Evolutionary conservation across 78 protist genomes (phyloP), one percentile per base, ranked within the genome.

Genomic region (Dictyostelium firmibasis): DNA sequence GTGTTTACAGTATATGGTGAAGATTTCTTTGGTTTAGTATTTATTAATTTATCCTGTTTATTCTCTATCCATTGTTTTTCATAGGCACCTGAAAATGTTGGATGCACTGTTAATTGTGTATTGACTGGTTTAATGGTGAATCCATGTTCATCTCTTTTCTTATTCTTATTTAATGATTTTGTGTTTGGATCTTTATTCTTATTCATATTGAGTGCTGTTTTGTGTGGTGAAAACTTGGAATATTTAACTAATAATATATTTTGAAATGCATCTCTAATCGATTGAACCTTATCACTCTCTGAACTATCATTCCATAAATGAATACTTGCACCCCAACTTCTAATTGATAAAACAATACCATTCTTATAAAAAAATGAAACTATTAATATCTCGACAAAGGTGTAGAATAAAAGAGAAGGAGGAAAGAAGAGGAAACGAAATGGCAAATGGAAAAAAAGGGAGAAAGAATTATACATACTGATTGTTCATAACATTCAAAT

Each of bases 291-390:
- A 10, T 86, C 93, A 62, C 31, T 53, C 38, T 88, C 94, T 43
- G 83, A 78, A 41, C 72, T 81, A 47, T 27, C 27, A 33, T 88
- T 88, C 94, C 94, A 88, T 79, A 88, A 31, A 81, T 44, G 81
- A 67, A 88, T 88, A 69, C 87, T 81, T 27, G 67, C 86, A 33
- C 94, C 94, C 94, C 94, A 88, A 81, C 84, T 81, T 88, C 94
- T 88, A 81, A 88, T 64, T 79, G 94, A 81, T 20, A 88, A 27
- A n/a, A 88, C 94, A 31, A 88, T 53, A 81, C 94, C 94, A 81
- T 88, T 88, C 86, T 86, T 43, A 29, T n/a, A n/a, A n/a, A n/a
- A n/a, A n/a, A n/a, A n/a, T n/a, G n/a, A n/a, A n/a, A n/a, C n/a
- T n/a, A n/a, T n/a, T n/a, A n/a, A n/a, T n/a, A n/a, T n/a, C n/a